phyloP scores from a whole-genome alignment of 1,284 basidiomycete species.

The Moniliophthora roreri region DNA sequence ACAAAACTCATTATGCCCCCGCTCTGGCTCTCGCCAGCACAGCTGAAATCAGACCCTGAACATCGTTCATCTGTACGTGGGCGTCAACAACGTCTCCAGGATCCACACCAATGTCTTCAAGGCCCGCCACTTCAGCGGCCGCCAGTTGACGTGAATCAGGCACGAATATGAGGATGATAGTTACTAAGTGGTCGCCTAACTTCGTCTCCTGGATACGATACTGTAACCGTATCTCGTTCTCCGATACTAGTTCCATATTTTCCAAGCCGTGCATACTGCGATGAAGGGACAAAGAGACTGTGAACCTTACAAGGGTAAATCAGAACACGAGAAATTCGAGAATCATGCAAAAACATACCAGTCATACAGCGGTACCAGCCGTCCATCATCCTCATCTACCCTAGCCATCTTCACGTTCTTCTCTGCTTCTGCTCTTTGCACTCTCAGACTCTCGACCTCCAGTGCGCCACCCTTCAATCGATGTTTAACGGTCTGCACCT shows the following conservation, averaged over 20 bases:
- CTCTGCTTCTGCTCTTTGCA: slow-evolving; percentile 70
- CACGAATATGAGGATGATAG: slow-evolving; percentile 61
- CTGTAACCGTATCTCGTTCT: slow-evolving; percentile 72
- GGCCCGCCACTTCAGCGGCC: slow-evolving; percentile 52
- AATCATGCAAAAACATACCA: slow-evolving; percentile 51
- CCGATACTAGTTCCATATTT: slow-evolving; percentile 58
- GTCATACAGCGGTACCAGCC: slow-evolving; percentile 63
- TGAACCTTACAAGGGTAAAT: slow-evolving; percentile 53
- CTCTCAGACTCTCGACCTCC: slow-evolving; percentile 62
- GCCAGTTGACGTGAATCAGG: slow-evolving; percentile 66
- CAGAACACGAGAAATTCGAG: neutral
- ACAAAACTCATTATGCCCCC: neutral
- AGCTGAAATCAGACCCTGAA: slow-evolving; percentile 67
- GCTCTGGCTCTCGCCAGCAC: slow-evolving; percentile 49
- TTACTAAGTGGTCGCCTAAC: slow-evolving; percentile 25
- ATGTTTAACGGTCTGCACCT: slow-evolving; percentile 55
- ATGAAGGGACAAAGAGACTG: slow-evolving; percentile 64
- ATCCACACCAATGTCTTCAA: slow-evolving; percentile 51
- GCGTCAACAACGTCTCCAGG: slow-evolving; percentile 60
- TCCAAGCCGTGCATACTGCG: slow-evolving; percentile 60
- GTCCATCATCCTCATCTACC: slow-evolving; percentile 65
- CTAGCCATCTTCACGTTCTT: slow-evolving; percentile 60
- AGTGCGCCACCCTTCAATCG: slow-evolving; percentile 55
- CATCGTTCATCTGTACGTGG: slow-evolving; percentile 68
- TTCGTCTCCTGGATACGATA: slow-evolving; percentile 45